Evolutionary conservation across 768 basidiomycete genomes (phyloP).

Genomic region (Rhodotorula babjevae): DNA sequence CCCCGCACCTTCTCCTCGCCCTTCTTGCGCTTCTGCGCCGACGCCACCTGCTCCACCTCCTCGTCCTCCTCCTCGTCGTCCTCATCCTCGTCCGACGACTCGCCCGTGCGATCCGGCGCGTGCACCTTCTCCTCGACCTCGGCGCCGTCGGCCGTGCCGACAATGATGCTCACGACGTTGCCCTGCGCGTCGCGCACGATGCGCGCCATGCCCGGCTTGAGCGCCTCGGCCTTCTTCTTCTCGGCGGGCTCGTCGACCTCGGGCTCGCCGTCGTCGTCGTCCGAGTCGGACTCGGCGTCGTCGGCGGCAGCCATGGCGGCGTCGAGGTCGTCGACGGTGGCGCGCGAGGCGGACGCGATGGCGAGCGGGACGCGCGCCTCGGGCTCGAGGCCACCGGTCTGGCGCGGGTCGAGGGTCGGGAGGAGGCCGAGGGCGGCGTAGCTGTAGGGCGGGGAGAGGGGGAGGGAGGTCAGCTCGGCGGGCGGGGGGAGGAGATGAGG

Average conservation of each 20-base stretch:
- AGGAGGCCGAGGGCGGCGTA: constrained; percentile 34
- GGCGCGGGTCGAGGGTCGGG: constrained; percentile 26
- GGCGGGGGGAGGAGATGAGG: too few relatives aligned
- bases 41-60: constrained; percentile 11
- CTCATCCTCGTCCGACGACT: constrained; percentile 38
- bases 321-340: constrained; percentile 29
- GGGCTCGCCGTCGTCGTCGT: constrained; percentile 8
- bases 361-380: constrained; percentile 15
- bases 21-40: constrained; percentile 3
- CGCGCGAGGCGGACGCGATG: constrained; percentile 11
- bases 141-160: constrained; percentile 38
- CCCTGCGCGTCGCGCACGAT: constrained; percentile 77
- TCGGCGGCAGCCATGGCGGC: background rate
- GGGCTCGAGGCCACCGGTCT: constrained; percentile 36
- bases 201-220: constrained; percentile 64
- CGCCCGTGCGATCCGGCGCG: constrained; percentile 22
- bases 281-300: background rate
- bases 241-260: constrained; percentile 37
- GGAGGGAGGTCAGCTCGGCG: background rate
- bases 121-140: constrained; percentile 46
- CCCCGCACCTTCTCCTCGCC: background rate
- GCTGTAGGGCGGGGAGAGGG: constrained; percentile 5
- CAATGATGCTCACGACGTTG: constrained; percentile 57
- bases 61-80: constrained; percentile 16
- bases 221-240: constrained; percentile 34